A percentile compares a stretch with the other conserved stretches of the same genome.
Conservation (phyloP, 2,329 filamentous ascomycete species). For the Colletotrichum abscissum region DNA sequence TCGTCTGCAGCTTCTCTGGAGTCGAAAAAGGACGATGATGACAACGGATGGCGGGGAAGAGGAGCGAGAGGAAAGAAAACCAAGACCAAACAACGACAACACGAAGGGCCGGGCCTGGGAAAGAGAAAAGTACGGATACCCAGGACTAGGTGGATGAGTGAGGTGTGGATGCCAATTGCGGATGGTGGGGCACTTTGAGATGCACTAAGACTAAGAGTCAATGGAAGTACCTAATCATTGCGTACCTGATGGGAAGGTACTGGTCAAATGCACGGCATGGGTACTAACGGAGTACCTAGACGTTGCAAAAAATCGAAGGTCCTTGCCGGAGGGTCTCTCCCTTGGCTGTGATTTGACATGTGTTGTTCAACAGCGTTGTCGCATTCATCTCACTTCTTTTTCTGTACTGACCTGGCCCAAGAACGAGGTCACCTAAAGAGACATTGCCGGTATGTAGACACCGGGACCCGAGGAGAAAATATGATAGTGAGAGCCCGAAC, state of each 20-base stretch:
- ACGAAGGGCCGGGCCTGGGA: conserved; percentile 18
- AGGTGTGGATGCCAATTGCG: conserved; percentile 35
- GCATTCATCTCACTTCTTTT: neutral
- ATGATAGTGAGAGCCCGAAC: neutral
- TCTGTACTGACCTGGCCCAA: neutral
- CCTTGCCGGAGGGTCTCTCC: neutral
- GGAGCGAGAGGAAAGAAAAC: conserved; percentile 29
- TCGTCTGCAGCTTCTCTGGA: neutral
- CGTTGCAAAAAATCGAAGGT: neutral
- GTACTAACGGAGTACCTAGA: neutral
- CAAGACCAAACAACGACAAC: conserved; percentile 27
- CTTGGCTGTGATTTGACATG: neutral
- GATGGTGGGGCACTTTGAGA: conserved; percentile 33
- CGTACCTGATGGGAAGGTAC: neutral
- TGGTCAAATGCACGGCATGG: conserved; percentile 7
- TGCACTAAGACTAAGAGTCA: neutral
- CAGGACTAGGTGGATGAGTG: conserved; percentile 8
- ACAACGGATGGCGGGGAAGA: conserved; percentile 13
- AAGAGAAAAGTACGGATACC: conserved; percentile 34
- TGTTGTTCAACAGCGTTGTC: neutral
- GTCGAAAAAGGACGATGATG: neutral
- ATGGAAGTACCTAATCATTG: neutral
- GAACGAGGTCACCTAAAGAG: neutral
- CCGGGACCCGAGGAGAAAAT: neutral
- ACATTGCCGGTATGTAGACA: neutral